Evolutionary conservation across 371 early-diverging fungal species (phyloP).

Genomic region (Dinochytrium kinnereticum): DNA sequence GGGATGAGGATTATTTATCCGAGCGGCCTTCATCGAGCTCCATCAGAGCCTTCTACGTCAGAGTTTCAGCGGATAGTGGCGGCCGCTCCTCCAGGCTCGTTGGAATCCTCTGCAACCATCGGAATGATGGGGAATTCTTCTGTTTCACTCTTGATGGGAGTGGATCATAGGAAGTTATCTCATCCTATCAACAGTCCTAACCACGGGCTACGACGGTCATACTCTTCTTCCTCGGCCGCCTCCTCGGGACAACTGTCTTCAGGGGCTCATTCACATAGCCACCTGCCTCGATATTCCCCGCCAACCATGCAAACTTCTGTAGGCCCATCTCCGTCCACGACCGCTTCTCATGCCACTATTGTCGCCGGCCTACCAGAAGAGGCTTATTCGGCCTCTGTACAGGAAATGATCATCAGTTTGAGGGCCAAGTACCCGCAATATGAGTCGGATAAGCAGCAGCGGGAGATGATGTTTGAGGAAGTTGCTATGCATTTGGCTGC

Average conservation of each 20-base stretch:
- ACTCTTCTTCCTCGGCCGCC: neutral
- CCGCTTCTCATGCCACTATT: neutral
- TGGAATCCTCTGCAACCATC: neutral
- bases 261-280: neutral
- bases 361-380: neutral
- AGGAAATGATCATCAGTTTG: neutral
- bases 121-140: neutral
- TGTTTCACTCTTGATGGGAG: neutral
- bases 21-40: neutral
- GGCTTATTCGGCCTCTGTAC: neutral
- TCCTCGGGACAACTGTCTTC: neutral
- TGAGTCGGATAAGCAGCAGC: neutral
- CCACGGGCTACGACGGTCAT: neutral
- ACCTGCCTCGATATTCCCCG: neutral
- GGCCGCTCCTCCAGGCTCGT: no score
- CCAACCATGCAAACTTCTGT: neutral
- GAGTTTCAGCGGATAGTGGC: neutral
- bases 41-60: neutral
- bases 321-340: neutral
- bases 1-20: no score
- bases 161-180: neutral
- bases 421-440: neutral
- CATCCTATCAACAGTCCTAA: neutral
- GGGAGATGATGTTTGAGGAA: slow-evolving; percentile 2
- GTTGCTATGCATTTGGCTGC: slow-evolving; percentile 2